A percentile compares a stretch with the other conserved stretches of the same genome.
These are phyloP conservation scores for Phytophthora lateralis DNA, from an alignment of 352 stramenopile genomes.

Conservation along the genomic window DNA sequence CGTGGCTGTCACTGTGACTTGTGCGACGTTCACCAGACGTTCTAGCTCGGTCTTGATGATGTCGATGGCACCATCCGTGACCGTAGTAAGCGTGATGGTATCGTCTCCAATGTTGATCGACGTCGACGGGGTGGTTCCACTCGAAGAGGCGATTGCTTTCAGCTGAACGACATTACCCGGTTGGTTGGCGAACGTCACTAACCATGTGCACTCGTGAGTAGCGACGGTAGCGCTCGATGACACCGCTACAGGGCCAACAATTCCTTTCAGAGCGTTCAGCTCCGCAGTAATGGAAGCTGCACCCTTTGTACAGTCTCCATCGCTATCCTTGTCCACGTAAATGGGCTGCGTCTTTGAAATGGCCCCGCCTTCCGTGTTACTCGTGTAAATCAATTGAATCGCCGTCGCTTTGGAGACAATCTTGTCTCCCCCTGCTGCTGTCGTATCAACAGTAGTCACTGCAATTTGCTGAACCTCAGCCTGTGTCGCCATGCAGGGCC, in stretches of 20 bases:
- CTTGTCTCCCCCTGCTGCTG: conserved; percentile 83
- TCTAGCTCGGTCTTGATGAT: conserved; percentile 96
- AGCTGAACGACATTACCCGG: conserved; percentile 87
- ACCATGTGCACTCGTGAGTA: conserved; percentile 85
- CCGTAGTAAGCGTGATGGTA: conserved; percentile 75
- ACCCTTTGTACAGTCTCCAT: conserved; percentile 82
- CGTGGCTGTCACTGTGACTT: conserved; percentile 85
- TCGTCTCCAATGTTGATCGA: conserved; percentile 78
- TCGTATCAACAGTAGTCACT: conserved; percentile 92
- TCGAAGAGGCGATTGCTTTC: conserved; percentile 60
- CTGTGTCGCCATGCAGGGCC: conserved; percentile 64
- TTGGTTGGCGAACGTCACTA: conserved; percentile 89
- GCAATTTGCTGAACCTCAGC: conserved; percentile 91
- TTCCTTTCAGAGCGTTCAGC: conserved; percentile 48
- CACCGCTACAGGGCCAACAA: conserved; percentile 58
- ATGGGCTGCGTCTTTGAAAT: conserved; percentile 81
- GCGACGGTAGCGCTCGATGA: conserved; percentile 46
- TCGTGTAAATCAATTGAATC: conserved; percentile 91
- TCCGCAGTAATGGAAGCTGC: conserved; percentile 55
- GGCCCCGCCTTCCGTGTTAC: conserved; percentile 51
- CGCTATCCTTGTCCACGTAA: conserved; percentile 70
- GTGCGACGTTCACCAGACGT: conserved; percentile 87
- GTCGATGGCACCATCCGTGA: conserved; percentile 85
- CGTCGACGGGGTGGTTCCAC: conserved; percentile 36
- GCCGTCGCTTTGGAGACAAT: conserved; percentile 84